These are phyloP conservation scores for Anacardium occidentale DNA, from an alignment of 345 rosid species.

Conservation along the genomic window DNA sequence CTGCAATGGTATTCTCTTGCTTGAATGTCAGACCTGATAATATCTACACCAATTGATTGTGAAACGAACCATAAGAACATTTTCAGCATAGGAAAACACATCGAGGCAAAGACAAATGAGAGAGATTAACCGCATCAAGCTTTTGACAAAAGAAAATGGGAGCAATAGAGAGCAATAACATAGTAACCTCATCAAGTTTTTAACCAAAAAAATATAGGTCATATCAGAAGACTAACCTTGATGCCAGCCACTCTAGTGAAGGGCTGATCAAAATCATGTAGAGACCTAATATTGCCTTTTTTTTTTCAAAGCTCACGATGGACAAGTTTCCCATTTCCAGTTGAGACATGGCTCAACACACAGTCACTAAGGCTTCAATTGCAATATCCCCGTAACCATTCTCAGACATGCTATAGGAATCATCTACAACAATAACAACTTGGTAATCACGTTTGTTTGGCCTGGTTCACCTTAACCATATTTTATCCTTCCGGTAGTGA, in stretches of 20 bases:
- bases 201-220: neutral
- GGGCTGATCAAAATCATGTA: conserved; percentile 87
- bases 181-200: too few species aligned
- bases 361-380: conserved; percentile 87
- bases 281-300: conserved; percentile 71
- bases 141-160: too few species aligned
- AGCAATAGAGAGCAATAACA: too few species aligned
- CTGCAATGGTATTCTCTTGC: conserved; percentile 82
- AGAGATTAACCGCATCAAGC: too few species aligned
- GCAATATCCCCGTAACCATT: conserved; percentile 83
- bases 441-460: conserved; percentile 97
- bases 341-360: conserved; percentile 89
- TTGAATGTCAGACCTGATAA: conserved; percentile 77
- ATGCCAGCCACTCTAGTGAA: conserved; percentile 81
- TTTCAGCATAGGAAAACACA: neutral
- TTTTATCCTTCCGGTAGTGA: conserved; percentile 88
- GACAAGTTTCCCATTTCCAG: conserved; percentile 93
- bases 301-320: conserved; percentile 85
- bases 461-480: conserved; percentile 92
- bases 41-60: conserved; percentile 49
- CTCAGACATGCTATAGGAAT: conserved; percentile 90
- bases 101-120: neutral
- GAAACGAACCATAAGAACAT: neutral
- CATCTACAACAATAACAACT: conserved; percentile 89
- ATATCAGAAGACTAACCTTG: conserved; percentile 49